A percentile compares a stretch with the other conserved stretches of the same genome.
Conservation (phyloP, 345 rosid species). For the Pistacia integerrima region DNA sequence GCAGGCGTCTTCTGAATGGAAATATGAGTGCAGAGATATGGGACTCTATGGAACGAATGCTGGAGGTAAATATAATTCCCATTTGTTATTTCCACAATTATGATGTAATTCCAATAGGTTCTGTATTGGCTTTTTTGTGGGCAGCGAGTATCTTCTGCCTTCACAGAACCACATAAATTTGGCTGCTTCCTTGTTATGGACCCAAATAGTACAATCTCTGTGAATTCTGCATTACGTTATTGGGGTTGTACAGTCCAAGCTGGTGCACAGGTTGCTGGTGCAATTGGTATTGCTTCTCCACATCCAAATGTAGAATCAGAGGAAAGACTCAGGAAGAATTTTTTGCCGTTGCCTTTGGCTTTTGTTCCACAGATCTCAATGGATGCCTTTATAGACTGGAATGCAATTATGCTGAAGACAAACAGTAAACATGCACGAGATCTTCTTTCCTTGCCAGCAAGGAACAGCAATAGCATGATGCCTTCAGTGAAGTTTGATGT, state of each 20-base stretch:
- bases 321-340: constrained; percentile 43
- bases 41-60: constrained; percentile 63
- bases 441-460: constrained; percentile 46
- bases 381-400: constrained; percentile 54
- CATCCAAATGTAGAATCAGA: constrained; percentile 20
- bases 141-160: constrained; percentile 67
- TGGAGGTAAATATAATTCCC: constrained; percentile 57
- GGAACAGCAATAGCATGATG: constrained; percentile 26
- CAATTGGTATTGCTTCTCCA: constrained; percentile 43
- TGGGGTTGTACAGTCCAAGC: constrained; percentile 93
- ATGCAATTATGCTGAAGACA: constrained; percentile 41
- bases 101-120: constrained; percentile 6
- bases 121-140: constrained; percentile 21
- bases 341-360: constrained; percentile 67
- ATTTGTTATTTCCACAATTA: neutral
- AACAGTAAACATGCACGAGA: constrained; percentile 44
- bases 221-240: constrained; percentile 67
- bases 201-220: constrained; percentile 54
- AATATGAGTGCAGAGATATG: constrained; percentile 64
- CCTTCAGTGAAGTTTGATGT: constrained; percentile 61
- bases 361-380: constrained; percentile 49
- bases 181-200: constrained; percentile 74
- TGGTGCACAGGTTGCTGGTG: constrained; percentile 74
- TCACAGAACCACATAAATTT: constrained; percentile 47
- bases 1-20: constrained; percentile 48